Conservation (phyloP, 2,329 filamentous ascomycete genomes). For the Aspergillus brasiliensis region DNA sequence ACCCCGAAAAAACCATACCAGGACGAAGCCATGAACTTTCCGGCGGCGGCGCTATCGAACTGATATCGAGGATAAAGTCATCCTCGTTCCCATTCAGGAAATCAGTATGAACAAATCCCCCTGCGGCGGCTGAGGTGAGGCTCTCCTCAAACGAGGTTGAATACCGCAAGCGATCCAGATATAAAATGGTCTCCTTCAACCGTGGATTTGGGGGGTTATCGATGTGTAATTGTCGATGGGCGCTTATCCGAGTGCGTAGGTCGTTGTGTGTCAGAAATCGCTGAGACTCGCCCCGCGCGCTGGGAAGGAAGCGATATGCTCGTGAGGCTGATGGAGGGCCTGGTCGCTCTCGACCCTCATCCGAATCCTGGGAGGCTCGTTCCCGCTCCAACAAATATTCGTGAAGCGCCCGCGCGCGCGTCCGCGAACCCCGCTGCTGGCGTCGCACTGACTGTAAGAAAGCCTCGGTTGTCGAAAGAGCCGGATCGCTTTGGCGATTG, state of each 20-base stretch:
- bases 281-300: slow-evolving; percentile 30
- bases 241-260: slow-evolving; percentile 37
- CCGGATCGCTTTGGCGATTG: slow-evolving; percentile 25
- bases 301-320: slow-evolving; percentile 38
- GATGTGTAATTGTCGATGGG: slow-evolving; percentile 39
- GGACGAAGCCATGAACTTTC: slow-evolving; percentile 64
- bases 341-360: slow-evolving; percentile 26
- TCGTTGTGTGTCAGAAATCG: slow-evolving; percentile 36
- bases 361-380: slow-evolving; percentile 25
- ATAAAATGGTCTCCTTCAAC: slow-evolving; percentile 63
- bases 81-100: slow-evolving; percentile 54
- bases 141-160: slow-evolving; percentile 58
- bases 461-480: slow-evolving; percentile 39
- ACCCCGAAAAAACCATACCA: slow-evolving; percentile 63
- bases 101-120: slow-evolving; percentile 56
- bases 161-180: slow-evolving; percentile 60
- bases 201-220: slow-evolving; percentile 38
- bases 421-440: slow-evolving; percentile 41
- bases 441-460: slow-evolving; percentile 45
- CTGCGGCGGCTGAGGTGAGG: slow-evolving; percentile 54
- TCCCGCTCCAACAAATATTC: slow-evolving; percentile 43
- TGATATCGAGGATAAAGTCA: slow-evolving; percentile 62
- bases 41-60: slow-evolving; percentile 52
- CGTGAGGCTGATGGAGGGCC: slow-evolving; percentile 22
- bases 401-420: slow-evolving; percentile 42